Percentiles rank a stretch among this genome's conserved stretches.
These are phyloP conservation scores for Plasmodium cynomolgi DNA, from an alignment of 169 alveolate species.

Conservation along the genomic window DNA sequence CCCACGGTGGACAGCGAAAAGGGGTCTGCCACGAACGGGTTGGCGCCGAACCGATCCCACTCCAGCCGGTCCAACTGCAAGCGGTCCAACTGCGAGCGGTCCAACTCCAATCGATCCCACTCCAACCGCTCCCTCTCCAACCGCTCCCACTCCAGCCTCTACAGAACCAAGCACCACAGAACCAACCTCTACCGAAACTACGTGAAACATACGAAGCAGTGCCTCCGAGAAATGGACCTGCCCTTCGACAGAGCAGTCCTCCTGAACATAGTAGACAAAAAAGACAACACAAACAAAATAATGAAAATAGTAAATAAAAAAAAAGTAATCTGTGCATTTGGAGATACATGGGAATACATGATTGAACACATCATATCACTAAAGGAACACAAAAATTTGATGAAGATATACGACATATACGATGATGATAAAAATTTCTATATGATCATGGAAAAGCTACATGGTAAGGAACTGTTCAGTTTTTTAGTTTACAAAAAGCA, in stretches of 20 bases:
- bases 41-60: background rate
- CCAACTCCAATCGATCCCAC: background rate
- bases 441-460: slow-evolving; percentile 88
- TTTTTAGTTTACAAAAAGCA: slow-evolving; percentile 89
- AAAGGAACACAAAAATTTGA: slow-evolving; percentile 85
- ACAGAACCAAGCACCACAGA: background rate
- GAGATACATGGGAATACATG: slow-evolving; percentile 86
- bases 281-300: slow-evolving; percentile 81
- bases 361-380: slow-evolving; percentile 87
- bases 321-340: slow-evolving; percentile 82
- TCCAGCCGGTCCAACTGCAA: background rate
- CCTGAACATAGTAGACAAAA: slow-evolving; percentile 80
- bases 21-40: background rate
- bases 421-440: slow-evolving; percentile 89
- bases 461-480: slow-evolving; percentile 92
- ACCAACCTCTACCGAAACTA: slow-evolving; percentile 25
- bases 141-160: background rate
- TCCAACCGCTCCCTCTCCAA: too few species aligned
- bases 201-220: background rate
- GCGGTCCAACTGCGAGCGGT: background rate
- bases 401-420: slow-evolving; percentile 88
- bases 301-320: slow-evolving; percentile 82
- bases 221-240: slow-evolving; percentile 35
- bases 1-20: background rate
- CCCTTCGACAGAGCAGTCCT: slow-evolving; percentile 80